Evolutionary conservation across 352 stramenopile genomes (phyloP), one percentile per base, ranked within the genome.

Genomic region (Pythium scleroteichum): DNA sequence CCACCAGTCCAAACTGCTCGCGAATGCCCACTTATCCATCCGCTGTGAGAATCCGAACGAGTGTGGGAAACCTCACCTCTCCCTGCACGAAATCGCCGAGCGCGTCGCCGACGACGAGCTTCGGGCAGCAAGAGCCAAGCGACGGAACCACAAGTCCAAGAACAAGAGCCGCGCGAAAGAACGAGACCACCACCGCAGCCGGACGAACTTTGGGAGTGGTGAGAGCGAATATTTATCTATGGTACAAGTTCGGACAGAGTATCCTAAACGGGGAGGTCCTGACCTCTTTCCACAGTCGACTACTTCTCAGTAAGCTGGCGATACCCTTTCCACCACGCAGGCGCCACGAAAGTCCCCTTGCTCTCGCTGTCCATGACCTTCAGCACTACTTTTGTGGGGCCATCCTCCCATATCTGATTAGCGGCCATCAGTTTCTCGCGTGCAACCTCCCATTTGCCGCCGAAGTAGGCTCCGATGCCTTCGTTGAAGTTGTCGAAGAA

Each of bases 221-320:
- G 38, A 44, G 17, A 44, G 16, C 42, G n/a, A 48, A 58, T 35
- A 35, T 35, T 35, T 35, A 57, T 57, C 54, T 64, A 69, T 65
- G 50, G 58, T 65, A 70, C 63, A 70, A 57, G 45, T 44, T 55
- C 49, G 33, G 32, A 14, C 16, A 41, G 41, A 27, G 38, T 35
- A 35, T 35, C 38, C 38, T 44, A 44, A 13, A 44, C 19, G 44
- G 20, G 20, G 44, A 32, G 44, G 16, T 50, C 24, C 44, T 50
- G 14, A 26, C 5, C 16, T 50, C 4, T 50, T 14, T 26, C 16
- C 22, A 26, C 38, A 44, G 16, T 20, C 38, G 38, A 44, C 46
- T 87, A 96, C 71, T 99, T 99, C 71, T 95, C 96, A 5, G 83
- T 97, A 27, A 99, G 81, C 64, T 94, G 86, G 19, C 93, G 85